Evolutionary conservation across 805 yeast species (phyloP).

Genomic region (Starmerella gropengiesseri): DNA sequence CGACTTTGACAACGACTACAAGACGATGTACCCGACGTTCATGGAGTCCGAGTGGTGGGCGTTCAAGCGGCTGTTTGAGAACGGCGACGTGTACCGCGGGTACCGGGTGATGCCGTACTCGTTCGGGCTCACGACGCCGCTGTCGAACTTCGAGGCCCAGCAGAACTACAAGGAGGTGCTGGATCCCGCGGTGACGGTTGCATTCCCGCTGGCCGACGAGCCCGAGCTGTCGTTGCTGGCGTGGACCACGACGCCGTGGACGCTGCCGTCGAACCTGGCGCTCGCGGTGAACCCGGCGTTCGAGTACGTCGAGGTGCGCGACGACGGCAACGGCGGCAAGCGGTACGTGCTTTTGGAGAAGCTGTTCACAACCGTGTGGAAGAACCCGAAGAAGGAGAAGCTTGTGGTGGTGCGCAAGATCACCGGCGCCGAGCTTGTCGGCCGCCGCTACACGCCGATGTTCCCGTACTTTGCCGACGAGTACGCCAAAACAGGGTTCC

Average conservation of each 20-base stretch:
- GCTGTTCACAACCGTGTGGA: slow-evolving; percentile 73
- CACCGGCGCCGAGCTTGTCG: slow-evolving; percentile 69
- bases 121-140: slow-evolving; percentile 91
- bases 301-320: slow-evolving; percentile 84
- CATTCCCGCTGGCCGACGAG: slow-evolving; percentile 70
- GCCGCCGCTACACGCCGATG: slow-evolving; percentile 69
- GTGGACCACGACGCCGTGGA: slow-evolving; percentile 99
- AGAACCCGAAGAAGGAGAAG: slow-evolving; percentile 87
- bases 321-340: slow-evolving; percentile 64
- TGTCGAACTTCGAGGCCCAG: slow-evolving; percentile 96
- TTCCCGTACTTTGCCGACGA: slow-evolving; percentile 69
- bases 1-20: slow-evolving; percentile 96
- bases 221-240: slow-evolving; percentile 80
- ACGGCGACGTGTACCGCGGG: slow-evolving; percentile 87
- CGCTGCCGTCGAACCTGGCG: slow-evolving; percentile 87
- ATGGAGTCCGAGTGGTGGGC: slow-evolving; percentile 99
- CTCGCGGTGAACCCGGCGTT: slow-evolving; percentile 83
- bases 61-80: slow-evolving; percentile 74
- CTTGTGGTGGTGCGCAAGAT: slow-evolving; percentile 70
- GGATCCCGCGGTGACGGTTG: slow-evolving; percentile 93
- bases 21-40: slow-evolving; percentile 86
- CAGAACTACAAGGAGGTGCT: slow-evolving; percentile 94
- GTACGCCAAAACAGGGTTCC: slow-evolving; percentile 69
- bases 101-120: slow-evolving; percentile 98
- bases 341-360: slow-evolving; percentile 77